Conservation (phyloP, 768 basidiomycete species). For the Mycena filopes region DNA sequence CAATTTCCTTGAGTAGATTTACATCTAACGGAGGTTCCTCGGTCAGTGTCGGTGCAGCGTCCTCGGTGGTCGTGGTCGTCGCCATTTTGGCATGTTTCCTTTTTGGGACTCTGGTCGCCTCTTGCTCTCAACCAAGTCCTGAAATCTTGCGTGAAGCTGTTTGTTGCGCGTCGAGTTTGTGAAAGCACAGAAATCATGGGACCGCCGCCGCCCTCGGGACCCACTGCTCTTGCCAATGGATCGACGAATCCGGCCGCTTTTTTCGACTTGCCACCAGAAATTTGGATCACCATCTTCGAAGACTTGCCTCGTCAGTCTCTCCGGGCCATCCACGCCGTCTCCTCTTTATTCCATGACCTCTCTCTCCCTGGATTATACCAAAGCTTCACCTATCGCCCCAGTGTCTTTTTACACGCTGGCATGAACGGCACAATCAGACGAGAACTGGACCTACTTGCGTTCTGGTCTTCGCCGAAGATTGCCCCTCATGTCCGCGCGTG, state of each 20-base stretch:
- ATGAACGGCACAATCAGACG: not conserved
- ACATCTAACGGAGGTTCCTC: constrained; percentile 63
- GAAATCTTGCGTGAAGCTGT: too few relatives aligned
- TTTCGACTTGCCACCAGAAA: not conserved
- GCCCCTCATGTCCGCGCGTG: not conserved
- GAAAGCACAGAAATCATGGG: too few relatives aligned
- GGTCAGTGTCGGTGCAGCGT: constrained; percentile 46
- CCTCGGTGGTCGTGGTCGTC: constrained; percentile 48
- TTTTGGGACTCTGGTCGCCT: too few relatives aligned
- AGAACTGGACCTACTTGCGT: not conserved
- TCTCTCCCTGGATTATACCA: not conserved
- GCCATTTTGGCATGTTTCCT: too few relatives aligned
- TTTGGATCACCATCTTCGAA: not conserved
- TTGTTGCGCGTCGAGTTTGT: too few relatives aligned
- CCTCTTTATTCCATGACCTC: not conserved
- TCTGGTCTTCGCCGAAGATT: not conserved
- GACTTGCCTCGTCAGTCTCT: not conserved
- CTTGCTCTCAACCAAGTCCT: too few relatives aligned
- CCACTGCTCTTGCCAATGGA: too few relatives aligned
- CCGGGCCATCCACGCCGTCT: not conserved
- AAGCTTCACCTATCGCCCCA: not conserved
- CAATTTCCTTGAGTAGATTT: constrained; percentile 78
- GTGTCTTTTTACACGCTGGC: not conserved
- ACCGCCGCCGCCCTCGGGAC: too few relatives aligned
- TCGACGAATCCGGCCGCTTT: too few relatives aligned